A percentile compares a stretch with the other conserved stretches of the same genome.
Evolutionary conservation across 2,329 filamentous ascomycete genomes (phyloP).

Genomic region (Fonsecaea erecta): DNA sequence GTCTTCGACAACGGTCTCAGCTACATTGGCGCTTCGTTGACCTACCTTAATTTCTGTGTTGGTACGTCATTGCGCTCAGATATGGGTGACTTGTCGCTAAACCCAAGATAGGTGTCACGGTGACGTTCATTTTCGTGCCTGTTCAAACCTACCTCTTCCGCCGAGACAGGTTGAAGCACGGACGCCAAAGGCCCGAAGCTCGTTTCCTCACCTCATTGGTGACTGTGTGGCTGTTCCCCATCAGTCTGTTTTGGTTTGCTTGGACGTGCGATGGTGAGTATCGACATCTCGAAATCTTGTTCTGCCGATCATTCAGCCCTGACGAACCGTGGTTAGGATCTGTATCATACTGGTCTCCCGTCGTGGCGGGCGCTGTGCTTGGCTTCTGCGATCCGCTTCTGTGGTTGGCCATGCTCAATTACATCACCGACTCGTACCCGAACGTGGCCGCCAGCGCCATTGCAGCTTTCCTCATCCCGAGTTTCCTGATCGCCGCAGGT

Average conservation of each 20-base stretch:
- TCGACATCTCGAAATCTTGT: neutral
- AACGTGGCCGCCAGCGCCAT: conserved; percentile 50
- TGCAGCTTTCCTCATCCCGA: conserved; percentile 51
- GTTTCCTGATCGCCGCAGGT: conserved; percentile 49
- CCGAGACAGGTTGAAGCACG: conserved; percentile 45
- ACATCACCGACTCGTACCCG: conserved; percentile 51
- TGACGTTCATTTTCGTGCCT: conserved; percentile 51
- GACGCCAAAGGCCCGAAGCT: conserved; percentile 45
- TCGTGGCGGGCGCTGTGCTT: conserved; percentile 48
- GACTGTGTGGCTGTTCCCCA: conserved; percentile 51
- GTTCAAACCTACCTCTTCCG: conserved; percentile 51
- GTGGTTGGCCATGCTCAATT: conserved; percentile 52
- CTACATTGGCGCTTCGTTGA: conserved; percentile 47
- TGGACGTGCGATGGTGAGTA: conserved; percentile 48
- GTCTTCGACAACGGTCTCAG: conserved; percentile 49
- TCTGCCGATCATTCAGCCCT: neutral
- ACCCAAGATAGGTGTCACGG: conserved; percentile 39
- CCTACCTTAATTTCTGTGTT: conserved; percentile 52
- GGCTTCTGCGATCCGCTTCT: conserved; percentile 51
- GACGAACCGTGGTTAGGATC: conserved; percentile 8
- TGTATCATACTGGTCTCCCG: conserved; percentile 48
- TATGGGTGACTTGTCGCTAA: neutral
- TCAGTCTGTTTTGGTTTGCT: conserved; percentile 51
- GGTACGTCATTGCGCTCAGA: conserved; percentile 25
- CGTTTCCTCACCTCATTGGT: conserved; percentile 50